Conservation (phyloP, 768 basidiomycete genomes). For the Lepiota brunneoincarnata region DNA sequence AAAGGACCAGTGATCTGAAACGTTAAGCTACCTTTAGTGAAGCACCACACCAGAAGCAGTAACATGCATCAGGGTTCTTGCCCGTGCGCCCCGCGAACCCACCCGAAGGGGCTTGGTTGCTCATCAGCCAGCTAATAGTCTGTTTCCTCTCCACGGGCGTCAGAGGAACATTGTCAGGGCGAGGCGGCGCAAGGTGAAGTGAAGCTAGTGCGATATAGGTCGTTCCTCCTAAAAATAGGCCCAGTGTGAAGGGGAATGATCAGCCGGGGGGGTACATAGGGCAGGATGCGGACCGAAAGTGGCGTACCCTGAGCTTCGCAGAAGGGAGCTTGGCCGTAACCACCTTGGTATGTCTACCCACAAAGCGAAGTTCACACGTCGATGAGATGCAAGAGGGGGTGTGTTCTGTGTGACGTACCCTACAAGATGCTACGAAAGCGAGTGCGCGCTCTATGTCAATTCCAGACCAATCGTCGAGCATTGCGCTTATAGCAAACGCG, state of each 20-base stretch:
- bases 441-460: conserved; percentile 62
- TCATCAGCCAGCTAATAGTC: conserved; percentile 76
- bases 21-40: conserved; percentile 58
- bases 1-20: not conserved
- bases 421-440: conserved; percentile 65
- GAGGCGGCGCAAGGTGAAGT: conserved; percentile 48
- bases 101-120: conserved; percentile 66
- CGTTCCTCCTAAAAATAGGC: conserved; percentile 65
- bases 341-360: conserved; percentile 87
- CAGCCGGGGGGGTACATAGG: not conserved
- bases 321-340: conserved; percentile 79
- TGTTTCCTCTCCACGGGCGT: conserved; percentile 39
- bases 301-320: conserved; percentile 81
- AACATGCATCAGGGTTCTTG: conserved; percentile 90
- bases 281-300: not conserved
- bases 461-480: conserved; percentile 80
- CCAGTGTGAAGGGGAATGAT: not conserved
- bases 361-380: conserved; percentile 5
- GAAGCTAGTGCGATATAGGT: conserved; percentile 91
- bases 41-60: conserved; percentile 94
- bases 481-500: conserved; percentile 77
- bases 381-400: not conserved
- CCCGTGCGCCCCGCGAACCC: conserved; percentile 89
- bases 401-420: conserved; percentile 43
- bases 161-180: conserved; percentile 21